Conservation (phyloP, 2,329 filamentous ascomycete genomes). For the Myriangium duriaei region DNA sequence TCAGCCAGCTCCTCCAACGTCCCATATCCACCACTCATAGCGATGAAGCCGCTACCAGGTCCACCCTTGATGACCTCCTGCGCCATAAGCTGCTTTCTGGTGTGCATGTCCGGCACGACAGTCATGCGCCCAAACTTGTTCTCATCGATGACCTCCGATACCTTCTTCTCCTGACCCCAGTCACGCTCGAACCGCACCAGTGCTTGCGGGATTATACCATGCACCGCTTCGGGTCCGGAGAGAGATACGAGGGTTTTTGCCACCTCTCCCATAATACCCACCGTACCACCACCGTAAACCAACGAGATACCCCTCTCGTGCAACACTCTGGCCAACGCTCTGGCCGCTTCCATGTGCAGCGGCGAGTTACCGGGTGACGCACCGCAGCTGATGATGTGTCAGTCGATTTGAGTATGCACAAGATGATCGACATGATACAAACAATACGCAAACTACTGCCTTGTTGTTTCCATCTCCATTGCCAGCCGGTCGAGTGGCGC, state of each 20-base stretch:
- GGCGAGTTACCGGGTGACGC: conserved; percentile 61
- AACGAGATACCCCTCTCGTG: conserved; percentile 66
- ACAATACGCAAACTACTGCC: conserved; percentile 81
- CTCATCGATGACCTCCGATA: conserved; percentile 45
- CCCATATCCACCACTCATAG: conserved; percentile 78
- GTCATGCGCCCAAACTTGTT: conserved; percentile 68
- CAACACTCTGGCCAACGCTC: conserved; percentile 59
- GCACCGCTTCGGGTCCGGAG: conserved; percentile 67
- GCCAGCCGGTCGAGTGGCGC: conserved; percentile 8
- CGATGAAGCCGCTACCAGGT: conserved; percentile 77
- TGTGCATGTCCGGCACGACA: conserved; percentile 91
- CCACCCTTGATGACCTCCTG: conserved; percentile 71
- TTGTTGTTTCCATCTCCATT: conserved; percentile 29
- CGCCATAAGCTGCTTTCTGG: conserved; percentile 88
- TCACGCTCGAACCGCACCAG: conserved; percentile 66
- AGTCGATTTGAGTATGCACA: conserved; percentile 8
- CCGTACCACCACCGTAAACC: conserved; percentile 90
- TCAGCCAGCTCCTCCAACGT: conserved; percentile 95
- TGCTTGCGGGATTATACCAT: conserved; percentile 85
- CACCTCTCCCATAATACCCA: conserved; percentile 90
- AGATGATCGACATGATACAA: conserved; percentile 21
- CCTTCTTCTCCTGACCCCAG: conserved; percentile 38
- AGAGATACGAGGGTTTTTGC: conserved; percentile 76
- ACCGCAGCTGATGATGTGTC: conserved; percentile 52
- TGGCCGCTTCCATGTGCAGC: conserved; percentile 65